phyloP scores from a whole-genome alignment of 768 basidiomycete genomes.

The Lentinula detonsa region DNA sequence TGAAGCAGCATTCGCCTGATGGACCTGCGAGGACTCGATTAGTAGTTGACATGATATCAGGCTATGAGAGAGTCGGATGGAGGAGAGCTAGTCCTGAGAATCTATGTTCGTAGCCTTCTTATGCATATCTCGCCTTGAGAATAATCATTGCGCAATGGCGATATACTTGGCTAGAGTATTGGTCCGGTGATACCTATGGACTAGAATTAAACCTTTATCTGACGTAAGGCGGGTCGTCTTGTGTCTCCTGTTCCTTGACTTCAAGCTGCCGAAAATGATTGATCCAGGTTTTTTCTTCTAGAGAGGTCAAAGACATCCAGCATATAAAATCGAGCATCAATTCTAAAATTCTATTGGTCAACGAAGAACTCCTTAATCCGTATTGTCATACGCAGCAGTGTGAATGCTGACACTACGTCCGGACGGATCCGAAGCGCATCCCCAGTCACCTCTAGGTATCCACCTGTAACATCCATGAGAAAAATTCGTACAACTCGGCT shows the following conservation, averaged over 20 bases:
- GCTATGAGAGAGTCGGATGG: too few relatives aligned
- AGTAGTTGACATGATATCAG: neutral
- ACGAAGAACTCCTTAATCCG: neutral
- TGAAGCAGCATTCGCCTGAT: conserved; percentile 46
- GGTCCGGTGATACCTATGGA: too few relatives aligned
- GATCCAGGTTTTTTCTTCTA: too few relatives aligned
- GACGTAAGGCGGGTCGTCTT: too few relatives aligned
- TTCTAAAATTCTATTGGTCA: neutral
- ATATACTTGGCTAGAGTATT: too few relatives aligned
- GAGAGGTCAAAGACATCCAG: too few relatives aligned
- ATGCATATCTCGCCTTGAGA: neutral
- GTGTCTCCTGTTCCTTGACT: too few relatives aligned
- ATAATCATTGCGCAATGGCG: too few relatives aligned
- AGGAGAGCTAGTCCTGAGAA: neutral
- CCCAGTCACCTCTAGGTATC: conserved; percentile 97
- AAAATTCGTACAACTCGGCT: neutral
- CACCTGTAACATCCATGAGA: conserved; percentile 40
- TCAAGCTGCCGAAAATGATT: too few relatives aligned
- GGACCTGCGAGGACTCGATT: conserved; percentile 28
- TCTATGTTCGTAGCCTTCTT: neutral
- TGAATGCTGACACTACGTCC: conserved; percentile 96
- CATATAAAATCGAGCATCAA: too few relatives aligned
- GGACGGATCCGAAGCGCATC: conserved; percentile 89
- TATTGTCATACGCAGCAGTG: conserved; percentile 72
- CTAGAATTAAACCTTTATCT: too few relatives aligned